A percentile compares a stretch with the other conserved stretches of the same genome.
Conservation (phyloP, 2,329 filamentous ascomycete genomes). For the Penicillium italicum region DNA sequence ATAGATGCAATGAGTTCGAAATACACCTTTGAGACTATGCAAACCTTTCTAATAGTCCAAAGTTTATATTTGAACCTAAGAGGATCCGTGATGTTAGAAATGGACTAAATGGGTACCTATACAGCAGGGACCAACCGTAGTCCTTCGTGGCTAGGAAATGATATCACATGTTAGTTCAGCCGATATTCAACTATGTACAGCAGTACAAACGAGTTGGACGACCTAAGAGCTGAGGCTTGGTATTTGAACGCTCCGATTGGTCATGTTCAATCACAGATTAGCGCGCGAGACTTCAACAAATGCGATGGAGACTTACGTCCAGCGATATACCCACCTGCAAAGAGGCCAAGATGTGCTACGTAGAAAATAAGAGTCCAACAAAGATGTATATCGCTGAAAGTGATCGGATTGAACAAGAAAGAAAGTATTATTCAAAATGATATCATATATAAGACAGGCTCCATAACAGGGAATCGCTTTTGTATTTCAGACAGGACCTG, state of each 20-base stretch:
- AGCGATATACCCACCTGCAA: background rate
- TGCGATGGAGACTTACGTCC: background rate
- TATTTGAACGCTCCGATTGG: background rate
- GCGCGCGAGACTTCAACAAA: background rate
- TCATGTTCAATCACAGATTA: background rate
- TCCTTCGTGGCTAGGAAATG: too few species aligned
- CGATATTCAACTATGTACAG: too few species aligned
- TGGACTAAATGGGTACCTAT: too few species aligned
- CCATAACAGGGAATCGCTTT: constrained; percentile 22
- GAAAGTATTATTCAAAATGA: constrained; percentile 14
- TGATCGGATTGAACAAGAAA: constrained; percentile 1
- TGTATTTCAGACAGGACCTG: constrained; percentile 17
- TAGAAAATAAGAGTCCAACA: background rate
- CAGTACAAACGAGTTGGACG: too few species aligned
- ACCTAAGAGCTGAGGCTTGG: background rate
- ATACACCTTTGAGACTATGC: too few species aligned
- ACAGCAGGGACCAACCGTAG: too few species aligned
- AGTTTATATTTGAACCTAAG: too few species aligned
- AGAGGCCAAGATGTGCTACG: background rate
- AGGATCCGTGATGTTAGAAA: too few species aligned
- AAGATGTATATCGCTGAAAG: background rate
- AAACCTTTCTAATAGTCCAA: too few species aligned
- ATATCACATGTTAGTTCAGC: too few species aligned
- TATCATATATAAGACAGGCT: constrained; percentile 23
- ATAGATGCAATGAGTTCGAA: too few species aligned